Percentiles rank a stretch among this genome's conserved stretches.
phyloP scores from a whole-genome alignment of 495 filamentous ascomycete species.

The Darksidea phi region DNA sequence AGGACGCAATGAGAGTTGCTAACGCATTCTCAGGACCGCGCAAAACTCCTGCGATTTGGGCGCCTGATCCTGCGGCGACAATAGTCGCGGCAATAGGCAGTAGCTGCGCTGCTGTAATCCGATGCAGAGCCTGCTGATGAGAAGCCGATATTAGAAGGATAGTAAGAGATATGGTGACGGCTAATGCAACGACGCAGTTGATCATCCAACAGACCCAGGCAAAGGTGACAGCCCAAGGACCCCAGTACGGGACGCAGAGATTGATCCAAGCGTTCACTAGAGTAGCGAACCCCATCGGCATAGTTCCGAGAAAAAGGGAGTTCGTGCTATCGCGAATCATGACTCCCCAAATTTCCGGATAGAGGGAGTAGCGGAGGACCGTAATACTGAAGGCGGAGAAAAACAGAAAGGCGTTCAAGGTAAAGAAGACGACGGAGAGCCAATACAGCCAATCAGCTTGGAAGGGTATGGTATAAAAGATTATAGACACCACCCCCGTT shows the following conservation, averaged over 20 bases:
- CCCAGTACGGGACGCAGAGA: slow-evolving; percentile 59
- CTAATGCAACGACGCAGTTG: slow-evolving; percentile 54
- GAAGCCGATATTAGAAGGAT: slow-evolving; percentile 50
- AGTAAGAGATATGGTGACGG: slow-evolving; percentile 54
- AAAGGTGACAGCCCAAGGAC: slow-evolving; percentile 46
- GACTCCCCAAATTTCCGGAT: slow-evolving; percentile 57
- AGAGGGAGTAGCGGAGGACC: slow-evolving; percentile 57
- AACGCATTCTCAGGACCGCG: slow-evolving; percentile 56
- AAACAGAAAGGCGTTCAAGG: slow-evolving; percentile 48
- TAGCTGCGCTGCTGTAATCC: slow-evolving; percentile 62
- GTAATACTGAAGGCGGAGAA: slow-evolving; percentile 47
- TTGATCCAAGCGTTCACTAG: slow-evolving; percentile 58
- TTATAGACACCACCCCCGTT: slow-evolving; percentile 41
- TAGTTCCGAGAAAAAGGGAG: slow-evolving; percentile 61
- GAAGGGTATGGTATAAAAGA: slow-evolving; percentile 41
- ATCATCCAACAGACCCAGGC: slow-evolving; percentile 60
- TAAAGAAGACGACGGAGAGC: slow-evolving; percentile 42
- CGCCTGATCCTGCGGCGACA: slow-evolving; percentile 59
- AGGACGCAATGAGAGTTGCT: slow-evolving; percentile 56
- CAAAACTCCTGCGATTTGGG: slow-evolving; percentile 55
- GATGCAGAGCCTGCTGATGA: slow-evolving; percentile 47
- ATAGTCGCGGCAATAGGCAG: slow-evolving; percentile 62
- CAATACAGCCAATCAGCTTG: slow-evolving; percentile 39
- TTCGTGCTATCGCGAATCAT: slow-evolving; percentile 61
- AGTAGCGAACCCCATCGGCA: slow-evolving; percentile 65